Base-by-base conservation (phyloP, 2,329 filamentous ascomycete species). In the Ceratocystis variospora region DNA sequence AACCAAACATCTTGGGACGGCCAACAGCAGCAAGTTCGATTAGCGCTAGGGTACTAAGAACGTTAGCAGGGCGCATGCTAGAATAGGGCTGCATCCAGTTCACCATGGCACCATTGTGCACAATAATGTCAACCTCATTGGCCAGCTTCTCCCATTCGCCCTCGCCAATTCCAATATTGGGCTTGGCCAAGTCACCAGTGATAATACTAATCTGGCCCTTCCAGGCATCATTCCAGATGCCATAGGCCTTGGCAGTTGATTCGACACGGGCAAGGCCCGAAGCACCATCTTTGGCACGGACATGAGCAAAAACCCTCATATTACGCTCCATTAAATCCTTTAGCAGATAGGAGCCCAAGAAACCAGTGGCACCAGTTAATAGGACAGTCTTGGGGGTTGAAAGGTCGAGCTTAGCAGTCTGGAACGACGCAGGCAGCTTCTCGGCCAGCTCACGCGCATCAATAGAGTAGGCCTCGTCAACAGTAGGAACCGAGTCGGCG, bases 301-400 rank as follows among this genome's bases (percentile, higher is more conserved):
- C 87, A 67, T 92, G 86, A 0, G 87, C 85, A 67, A 96, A 84
- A 8, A 96, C 80, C 70, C 82, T 86, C 19, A 77, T 75, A 19
- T 77, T 77, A 28, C 87, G 80, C 48, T 82, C 81, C 1, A 96
- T 79, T 0, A 96, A 76, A 66, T 96, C 89, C 66, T 82, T 82
- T 41, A 95, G 78, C 10, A 96, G 79, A 72, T 91, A 95, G 0
- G 89, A 83, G 33, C 92, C 92, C 22, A 96, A 76, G 79, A 96
- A 96, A 5, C 90, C 90, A 28, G 90, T 96, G 3, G 89, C 90
- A 55, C 93, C 91, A 2, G 92, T 96, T 4, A 96, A 77, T 74
- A 96, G 88, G 10, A 94, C 80, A 0, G 87, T 90, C 68, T 75
- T 67, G 67, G 75, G 68, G 69, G 74, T 71, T 12, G 74, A 70